Evolutionary conservation across 495 filamentous ascomycete genomes (phyloP), one percentile per base, ranked within the genome.

Genomic region (Xanthoparmelia taractica): DNA sequence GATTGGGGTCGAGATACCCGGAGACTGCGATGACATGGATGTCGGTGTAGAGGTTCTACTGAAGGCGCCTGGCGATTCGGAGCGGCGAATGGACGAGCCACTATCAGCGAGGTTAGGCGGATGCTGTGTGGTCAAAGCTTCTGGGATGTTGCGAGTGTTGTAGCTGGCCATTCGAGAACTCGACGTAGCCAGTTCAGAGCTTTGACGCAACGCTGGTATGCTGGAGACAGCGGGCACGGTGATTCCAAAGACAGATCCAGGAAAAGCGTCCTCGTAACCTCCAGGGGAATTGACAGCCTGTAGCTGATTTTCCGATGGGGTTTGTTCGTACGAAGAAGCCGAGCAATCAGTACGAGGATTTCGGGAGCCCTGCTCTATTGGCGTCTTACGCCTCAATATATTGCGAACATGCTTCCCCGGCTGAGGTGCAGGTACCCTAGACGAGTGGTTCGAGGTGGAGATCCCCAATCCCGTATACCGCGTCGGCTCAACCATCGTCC

Each of bases 11-110:
- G 88, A 72, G 43, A 91, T 81, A 2, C 90, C 89, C 15, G 94
- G 92, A 41, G 94, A 98, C 72, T 94, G 89, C n/a, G 94, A 97
- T 11, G 92, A 96, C 70, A 92, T 84, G 11, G 94, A 96, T n/a
- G 92, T 96, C 1, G 94, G 92, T 4, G 94, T 97, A 13, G 94
- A 96, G 48, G 90, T 87, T 68, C 88, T 82, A 74, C 93, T 96
- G 75, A 95, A 97, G 38, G 89, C 80, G 8, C 91, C 89, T 13
- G 94, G 94, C 4, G 94, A 98, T 59, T 88, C 91, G 37, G 93
- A 96, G 68, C 93, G 96, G 63, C 90, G 81, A 40, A 92, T 97
- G n/a, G 94, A 97, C 50, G 93, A 91, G 63, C 89, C 97, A 63
- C 85, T 88, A 61, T 87, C 86, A 63, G 83, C 83, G 61, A 84